phyloP scores from a whole-genome alignment of 768 basidiomycete genomes.

The Favolaschia claudopus region DNA sequence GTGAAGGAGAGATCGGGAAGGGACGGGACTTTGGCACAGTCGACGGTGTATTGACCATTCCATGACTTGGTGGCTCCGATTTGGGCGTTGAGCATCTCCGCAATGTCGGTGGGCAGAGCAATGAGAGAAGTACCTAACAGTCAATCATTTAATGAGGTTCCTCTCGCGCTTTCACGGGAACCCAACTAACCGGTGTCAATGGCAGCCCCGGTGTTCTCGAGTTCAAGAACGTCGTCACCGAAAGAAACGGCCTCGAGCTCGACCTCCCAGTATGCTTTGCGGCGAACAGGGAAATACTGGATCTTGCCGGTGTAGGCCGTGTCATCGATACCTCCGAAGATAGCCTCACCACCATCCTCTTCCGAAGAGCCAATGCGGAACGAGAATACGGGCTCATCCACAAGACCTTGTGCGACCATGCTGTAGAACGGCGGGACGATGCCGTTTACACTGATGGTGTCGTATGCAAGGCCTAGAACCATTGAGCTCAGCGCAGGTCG shows the following conservation, averaged over 20 bases:
- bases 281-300: conserved; percentile 87
- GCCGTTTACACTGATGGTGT: conserved; percentile 94
- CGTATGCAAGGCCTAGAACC: conserved; percentile 88
- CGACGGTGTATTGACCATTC: conserved; percentile 95
- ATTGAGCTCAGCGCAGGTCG: not conserved
- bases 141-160: conserved; percentile 1
- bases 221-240: conserved; percentile 86
- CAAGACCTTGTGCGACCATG: conserved; percentile 83
- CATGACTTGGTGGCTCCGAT: conserved; percentile 95
- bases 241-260: conserved; percentile 89
- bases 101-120: conserved; percentile 90
- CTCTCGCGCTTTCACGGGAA: not conserved
- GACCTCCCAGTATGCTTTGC: conserved; percentile 99
- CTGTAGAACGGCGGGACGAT: conserved; percentile 94
- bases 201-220: conserved; percentile 93
- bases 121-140: conserved; percentile 87
- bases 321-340: conserved; percentile 90
- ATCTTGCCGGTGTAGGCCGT: conserved; percentile 82
- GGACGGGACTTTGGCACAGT: conserved; percentile 83
- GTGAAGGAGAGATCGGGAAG: conserved; percentile 87
- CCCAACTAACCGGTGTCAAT: conserved; percentile 77
- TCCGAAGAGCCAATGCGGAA: conserved; percentile 92
- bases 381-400: conserved; percentile 90
- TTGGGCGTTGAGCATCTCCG: conserved; percentile 96
- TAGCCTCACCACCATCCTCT: conserved; percentile 87